Conservation (phyloP, 108 stramenopile species). For the Seminavis robusta region DNA sequence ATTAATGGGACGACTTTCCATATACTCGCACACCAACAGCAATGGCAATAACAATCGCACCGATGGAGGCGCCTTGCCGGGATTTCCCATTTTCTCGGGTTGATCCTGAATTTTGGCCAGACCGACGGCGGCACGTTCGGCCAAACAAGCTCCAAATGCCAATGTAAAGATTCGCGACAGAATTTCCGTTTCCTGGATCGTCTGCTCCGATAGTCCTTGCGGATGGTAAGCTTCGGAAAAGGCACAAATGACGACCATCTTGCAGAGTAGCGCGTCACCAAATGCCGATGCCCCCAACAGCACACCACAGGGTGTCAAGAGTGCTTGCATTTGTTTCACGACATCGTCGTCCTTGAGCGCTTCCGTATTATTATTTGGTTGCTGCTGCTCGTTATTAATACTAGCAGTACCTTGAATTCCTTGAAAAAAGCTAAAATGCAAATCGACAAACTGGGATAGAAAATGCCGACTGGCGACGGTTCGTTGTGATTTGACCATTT, state of each 20-base stretch:
- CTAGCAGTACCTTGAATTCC: too few relatives aligned
- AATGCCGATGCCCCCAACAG: slow-evolving; percentile 41
- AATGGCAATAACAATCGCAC: slow-evolving; percentile 29
- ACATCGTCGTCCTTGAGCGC: slow-evolving; percentile 6
- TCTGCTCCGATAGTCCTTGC: background rate
- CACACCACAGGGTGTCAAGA: slow-evolving; percentile 21
- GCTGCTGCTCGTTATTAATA: background rate
- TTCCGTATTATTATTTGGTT: slow-evolving; percentile 1
- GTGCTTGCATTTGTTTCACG: slow-evolving; percentile 24
- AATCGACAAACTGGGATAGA: slow-evolving; percentile 62
- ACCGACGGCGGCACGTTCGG: slow-evolving; percentile 4
- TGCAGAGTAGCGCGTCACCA: slow-evolving; percentile 65
- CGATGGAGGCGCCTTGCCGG: slow-evolving; percentile 1
- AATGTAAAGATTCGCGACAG: slow-evolving; percentile 6
- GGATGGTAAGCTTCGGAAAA: slow-evolving; percentile 26
- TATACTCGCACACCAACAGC: slow-evolving; percentile 13
- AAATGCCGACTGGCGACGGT: slow-evolving; percentile 38
- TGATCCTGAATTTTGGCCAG: background rate
- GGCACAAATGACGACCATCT: slow-evolving; percentile 58
- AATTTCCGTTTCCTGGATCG: background rate
- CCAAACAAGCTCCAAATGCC: slow-evolving; percentile 18
- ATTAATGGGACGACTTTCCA: background rate
- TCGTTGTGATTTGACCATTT: slow-evolving; percentile 34
- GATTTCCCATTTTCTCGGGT: slow-evolving; percentile 3
- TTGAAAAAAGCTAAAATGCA: slow-evolving; percentile 55